Conservation (phyloP, 139 green algal genomes). For the Pseudopediastrum boryanum region DNA sequence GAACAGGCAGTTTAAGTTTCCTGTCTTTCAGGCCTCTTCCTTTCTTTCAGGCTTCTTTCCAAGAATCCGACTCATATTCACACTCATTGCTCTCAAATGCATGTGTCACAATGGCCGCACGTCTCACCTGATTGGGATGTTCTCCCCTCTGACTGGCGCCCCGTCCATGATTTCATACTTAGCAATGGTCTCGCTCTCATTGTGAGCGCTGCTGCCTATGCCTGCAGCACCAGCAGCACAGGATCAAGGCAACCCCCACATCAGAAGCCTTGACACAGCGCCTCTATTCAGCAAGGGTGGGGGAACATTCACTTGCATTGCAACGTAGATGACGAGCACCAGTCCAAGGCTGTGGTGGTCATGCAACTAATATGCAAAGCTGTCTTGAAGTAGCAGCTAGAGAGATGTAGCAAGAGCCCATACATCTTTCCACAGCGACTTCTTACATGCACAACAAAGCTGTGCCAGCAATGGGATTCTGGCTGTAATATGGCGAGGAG, state of each 20-base stretch:
- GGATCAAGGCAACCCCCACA: neutral
- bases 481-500: neutral
- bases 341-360: neutral
- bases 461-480: neutral
- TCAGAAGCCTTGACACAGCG: too few relatives aligned
- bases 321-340: neutral
- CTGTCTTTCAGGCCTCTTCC: too few relatives aligned
- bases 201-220: slow-evolving; percentile 72
- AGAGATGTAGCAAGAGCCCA: too few relatives aligned
- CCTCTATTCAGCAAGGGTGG: too few relatives aligned
- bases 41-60: too few relatives aligned
- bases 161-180: slow-evolving; percentile 99
- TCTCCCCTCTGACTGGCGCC: slow-evolving; percentile 90
- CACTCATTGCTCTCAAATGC: too few relatives aligned
- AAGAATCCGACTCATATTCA: too few relatives aligned
- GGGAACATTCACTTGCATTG: neutral
- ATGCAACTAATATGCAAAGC: slow-evolving; percentile 6
- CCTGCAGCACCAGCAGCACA: neutral
- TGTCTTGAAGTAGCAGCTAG: too few relatives aligned
- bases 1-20: too few relatives aligned
- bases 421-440: too few relatives aligned
- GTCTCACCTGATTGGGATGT: slow-evolving; percentile 83
- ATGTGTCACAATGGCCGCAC: too few relatives aligned
- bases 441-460: neutral
- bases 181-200: slow-evolving; percentile 95